Conservation (phyloP, 208 protist species). For the Angomonas ambiguus region DNA sequence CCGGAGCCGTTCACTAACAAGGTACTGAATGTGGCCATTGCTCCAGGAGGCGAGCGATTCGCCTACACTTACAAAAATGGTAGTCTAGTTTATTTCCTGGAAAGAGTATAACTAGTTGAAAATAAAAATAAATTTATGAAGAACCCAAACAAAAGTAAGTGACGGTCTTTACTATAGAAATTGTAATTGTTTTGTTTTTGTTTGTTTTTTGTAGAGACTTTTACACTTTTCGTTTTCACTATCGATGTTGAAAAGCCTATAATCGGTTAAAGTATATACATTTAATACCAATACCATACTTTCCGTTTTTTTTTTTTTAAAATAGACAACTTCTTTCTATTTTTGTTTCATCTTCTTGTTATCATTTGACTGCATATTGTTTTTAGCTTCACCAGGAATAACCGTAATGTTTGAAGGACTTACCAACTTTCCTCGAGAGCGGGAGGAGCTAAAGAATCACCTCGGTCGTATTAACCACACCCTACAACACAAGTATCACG, state of each 20-base stretch:
- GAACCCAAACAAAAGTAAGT: too few species aligned
- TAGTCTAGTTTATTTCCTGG: conserved; percentile 66
- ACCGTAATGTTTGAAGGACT: conserved; percentile 74
- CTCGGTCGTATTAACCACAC: conserved; percentile 64
- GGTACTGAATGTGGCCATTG: conserved; percentile 64
- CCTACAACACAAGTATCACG: conserved; percentile 64
- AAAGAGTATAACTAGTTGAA: conserved; percentile 31
- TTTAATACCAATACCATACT: neutral
- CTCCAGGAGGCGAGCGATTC: conserved; percentile 80
- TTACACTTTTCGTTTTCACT: neutral
- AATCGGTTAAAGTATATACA: neutral
- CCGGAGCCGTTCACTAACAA: conserved; percentile 78
- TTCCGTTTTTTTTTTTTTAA: neutral
- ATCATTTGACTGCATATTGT: conserved; percentile 5
- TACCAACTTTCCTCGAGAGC: conserved; percentile 47
- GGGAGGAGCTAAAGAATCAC: conserved; percentile 53
- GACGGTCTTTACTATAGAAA: too few species aligned
- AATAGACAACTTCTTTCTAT: neutral
- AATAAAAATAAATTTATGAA: too few species aligned
- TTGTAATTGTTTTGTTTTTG: neutral
- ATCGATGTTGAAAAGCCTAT: too few species aligned
- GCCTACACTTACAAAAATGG: conserved; percentile 73
- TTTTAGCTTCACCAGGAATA: conserved; percentile 10
- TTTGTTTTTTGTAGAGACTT: neutral
- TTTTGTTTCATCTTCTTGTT: neutral